A percentile compares a stretch with the other conserved stretches of the same genome.
Conservation (phyloP, 257 asterid species). For the Ilex aquifolium region DNA sequence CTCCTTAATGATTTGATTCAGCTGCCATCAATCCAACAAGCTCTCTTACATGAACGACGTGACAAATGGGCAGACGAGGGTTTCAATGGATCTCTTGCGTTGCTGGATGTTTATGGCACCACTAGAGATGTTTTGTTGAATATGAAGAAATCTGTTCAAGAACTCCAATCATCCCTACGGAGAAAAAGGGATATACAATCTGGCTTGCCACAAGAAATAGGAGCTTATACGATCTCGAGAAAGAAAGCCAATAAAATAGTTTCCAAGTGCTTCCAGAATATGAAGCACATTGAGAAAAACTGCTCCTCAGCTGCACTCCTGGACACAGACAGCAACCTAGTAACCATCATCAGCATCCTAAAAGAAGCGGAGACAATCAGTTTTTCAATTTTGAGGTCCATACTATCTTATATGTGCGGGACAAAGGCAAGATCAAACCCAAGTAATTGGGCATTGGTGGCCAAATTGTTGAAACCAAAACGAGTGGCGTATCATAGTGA, state of each 20-base stretch:
- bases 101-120: constrained; percentile 26
- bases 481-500: not conserved
- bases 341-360: not conserved
- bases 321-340: not conserved
- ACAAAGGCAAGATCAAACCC: constrained; percentile 19
- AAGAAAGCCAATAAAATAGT: constrained; percentile 25
- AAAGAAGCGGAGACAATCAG: constrained; percentile 20
- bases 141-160: constrained; percentile 27
- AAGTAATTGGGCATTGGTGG: constrained; percentile 24
- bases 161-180: constrained; percentile 27
- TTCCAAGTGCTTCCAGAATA: constrained; percentile 18
- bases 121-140: constrained; percentile 20
- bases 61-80: constrained; percentile 17
- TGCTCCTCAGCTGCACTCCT: not conserved
- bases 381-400: constrained; percentile 14
- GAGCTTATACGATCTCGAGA: constrained; percentile 18
- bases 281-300: constrained; percentile 13
- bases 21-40: constrained; percentile 31
- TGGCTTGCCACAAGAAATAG: constrained; percentile 3
- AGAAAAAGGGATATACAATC: constrained; percentile 15
- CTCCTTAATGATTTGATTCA: constrained; percentile 23
- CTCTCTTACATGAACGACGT: constrained; percentile 6
- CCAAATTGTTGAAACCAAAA: constrained; percentile 19
- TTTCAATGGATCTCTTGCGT: constrained; percentile 22
- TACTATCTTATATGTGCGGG: constrained; percentile 18